phyloP scores from a whole-genome alignment of 2,329 filamentous ascomycete genomes.

The Grosmannia huntii region DNA sequence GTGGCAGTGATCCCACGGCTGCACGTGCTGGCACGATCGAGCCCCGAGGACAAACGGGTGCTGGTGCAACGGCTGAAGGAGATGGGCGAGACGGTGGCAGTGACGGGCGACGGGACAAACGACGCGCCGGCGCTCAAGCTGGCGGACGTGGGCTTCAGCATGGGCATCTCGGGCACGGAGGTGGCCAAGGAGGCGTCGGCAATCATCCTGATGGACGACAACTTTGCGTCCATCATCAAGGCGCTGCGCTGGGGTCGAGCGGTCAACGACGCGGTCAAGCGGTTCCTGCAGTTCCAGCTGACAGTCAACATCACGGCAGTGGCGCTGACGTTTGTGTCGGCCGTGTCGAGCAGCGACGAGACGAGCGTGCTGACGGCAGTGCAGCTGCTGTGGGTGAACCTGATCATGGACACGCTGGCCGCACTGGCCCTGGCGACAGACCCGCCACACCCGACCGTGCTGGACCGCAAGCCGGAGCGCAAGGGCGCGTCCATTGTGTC shows the following conservation, averaged over 20 bases:
- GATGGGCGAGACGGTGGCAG: constrained; percentile 64
- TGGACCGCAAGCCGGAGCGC: constrained; percentile 59
- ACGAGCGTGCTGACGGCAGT: constrained; percentile 73
- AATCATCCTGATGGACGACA: constrained; percentile 80
- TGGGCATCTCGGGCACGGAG: constrained; percentile 74
- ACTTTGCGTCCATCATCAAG: constrained; percentile 77
- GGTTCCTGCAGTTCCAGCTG: constrained; percentile 65
- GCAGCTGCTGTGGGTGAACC: constrained; percentile 88
- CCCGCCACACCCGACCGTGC: constrained; percentile 68
- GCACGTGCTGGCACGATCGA: constrained; percentile 61
- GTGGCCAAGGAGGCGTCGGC: constrained; percentile 77
- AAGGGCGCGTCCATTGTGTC: constrained; percentile 57
- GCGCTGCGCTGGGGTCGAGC: constrained; percentile 70
- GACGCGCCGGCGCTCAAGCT: constrained; percentile 71
- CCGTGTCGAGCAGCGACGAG: constrained; percentile 58
- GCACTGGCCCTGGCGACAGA: constrained; percentile 82
- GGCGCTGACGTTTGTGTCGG: constrained; percentile 73
- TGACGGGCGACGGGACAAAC: constrained; percentile 75
- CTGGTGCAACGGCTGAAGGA: constrained; percentile 60
- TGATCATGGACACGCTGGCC: constrained; percentile 95
- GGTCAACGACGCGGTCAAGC: constrained; percentile 66
- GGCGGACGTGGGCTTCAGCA: constrained; percentile 74
- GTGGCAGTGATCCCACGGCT: constrained; percentile 54
- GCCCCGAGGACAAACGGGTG: constrained; percentile 64
- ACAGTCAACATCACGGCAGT: constrained; percentile 91